Evolutionary conservation across 768 basidiomycete species (phyloP), one percentile per base, ranked within the genome.

Genomic region (Tylopilus sp.): DNA sequence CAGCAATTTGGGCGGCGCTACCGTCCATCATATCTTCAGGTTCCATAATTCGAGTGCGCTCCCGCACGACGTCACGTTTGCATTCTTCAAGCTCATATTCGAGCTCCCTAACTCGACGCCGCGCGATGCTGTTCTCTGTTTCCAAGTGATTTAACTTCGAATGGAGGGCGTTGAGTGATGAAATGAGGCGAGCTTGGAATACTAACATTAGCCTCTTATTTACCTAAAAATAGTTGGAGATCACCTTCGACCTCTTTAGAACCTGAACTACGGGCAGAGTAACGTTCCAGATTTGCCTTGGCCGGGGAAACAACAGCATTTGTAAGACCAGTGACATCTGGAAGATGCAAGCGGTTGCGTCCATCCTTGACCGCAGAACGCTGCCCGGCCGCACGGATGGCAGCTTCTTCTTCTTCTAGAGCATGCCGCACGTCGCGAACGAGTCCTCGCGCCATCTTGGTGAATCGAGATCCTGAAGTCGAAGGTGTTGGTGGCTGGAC

Each of bases 21-120:
- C 52, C 17, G 40, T 70, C 68, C 11, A 52, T 43, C 13, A 31
- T 42, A 25, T 81, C 78, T 51, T 84, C 80, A 26, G 76, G 75
- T 48, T 85, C 81, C 30, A 82, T 68, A 12, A 88, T 73, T 22
- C 80, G 71, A 3, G 83, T 83, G 13, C 88, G 78, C 63, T 92
- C 89, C 48, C 75, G 72, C 1, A 77, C 79, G 3, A 89, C 85
- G 40, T 94, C 88, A n/a, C 79, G 77, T 63, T 87, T 90, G 57
- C 88, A 89, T 13, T 79, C 79, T 55, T 95, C 91, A 6, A 97
- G 76, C 64, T 95, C 94, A 48, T 78, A 73, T 68, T 97, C 94
- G 3, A 97, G 77, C 62, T 95, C 93, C 33, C 83, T 73, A n/a
- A 97, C 88, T 17, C 92, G 77, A 22, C 88, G 75, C 2, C 90